phyloP scores from a whole-genome alignment of 306 rosid species.

The Delonix regia region DNA sequence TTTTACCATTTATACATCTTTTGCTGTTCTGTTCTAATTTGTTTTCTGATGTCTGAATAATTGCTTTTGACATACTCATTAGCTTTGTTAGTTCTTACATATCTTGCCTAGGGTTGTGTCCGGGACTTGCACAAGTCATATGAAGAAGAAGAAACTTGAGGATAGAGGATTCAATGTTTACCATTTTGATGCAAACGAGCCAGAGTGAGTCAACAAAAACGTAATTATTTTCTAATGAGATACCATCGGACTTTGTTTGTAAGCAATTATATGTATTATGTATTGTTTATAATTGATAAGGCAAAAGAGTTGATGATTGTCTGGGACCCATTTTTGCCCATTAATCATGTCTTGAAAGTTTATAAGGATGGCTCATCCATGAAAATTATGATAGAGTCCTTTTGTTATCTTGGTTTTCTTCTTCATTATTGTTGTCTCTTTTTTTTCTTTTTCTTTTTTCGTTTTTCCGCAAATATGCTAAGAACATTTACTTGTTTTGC shows the following conservation, averaged over 20 bases:
- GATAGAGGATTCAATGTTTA: conserved; percentile 68
- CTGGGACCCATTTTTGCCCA: conserved; percentile 19
- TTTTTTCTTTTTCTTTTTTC: neutral
- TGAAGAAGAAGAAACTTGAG: conserved; percentile 71
- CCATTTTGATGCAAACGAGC: conserved; percentile 71
- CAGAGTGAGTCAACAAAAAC: conserved; percentile 53
- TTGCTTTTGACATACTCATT: conserved; percentile 3
- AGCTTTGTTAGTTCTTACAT: conserved; percentile 6
- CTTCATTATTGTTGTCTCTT: neutral
- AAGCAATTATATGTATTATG: neutral
- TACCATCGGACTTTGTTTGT: neutral
- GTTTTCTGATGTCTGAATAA: neutral
- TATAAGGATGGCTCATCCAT: neutral
- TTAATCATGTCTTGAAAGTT: neutral
- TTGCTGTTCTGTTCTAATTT: neutral
- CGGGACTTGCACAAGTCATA: conserved; percentile 69
- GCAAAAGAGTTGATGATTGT: neutral
- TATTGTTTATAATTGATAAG: neutral
- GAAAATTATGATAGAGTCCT: neutral
- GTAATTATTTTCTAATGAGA: neutral
- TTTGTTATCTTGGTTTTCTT: neutral
- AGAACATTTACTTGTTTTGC: conserved; percentile 32
- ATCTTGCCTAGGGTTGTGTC: conserved; percentile 54
- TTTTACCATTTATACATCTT: neutral
- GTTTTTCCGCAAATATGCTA: neutral